Evolutionary conservation across 805 yeast species (phyloP), one percentile per base, ranked within the genome.

Genomic region (Spathaspora hagerdaliae): DNA sequence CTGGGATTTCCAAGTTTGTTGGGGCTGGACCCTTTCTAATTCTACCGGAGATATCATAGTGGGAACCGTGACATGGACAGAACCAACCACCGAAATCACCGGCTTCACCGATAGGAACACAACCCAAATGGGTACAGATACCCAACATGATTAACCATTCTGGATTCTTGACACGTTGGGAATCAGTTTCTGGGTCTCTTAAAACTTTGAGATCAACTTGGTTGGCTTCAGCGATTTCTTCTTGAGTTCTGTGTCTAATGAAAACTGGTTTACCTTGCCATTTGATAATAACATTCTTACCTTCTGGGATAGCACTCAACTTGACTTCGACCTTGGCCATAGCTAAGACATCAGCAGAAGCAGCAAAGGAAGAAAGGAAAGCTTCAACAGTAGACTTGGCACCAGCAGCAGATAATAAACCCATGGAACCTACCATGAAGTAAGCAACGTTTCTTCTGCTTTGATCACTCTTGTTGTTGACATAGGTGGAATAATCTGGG

Each of bases 11-110:
- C 78, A 94, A 82, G 81, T 94, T 94, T 73, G 89, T 82, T 65
- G 99, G 99, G 67, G 99, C 99, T 60, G 99, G 99, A 60, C 99
- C 99, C 78, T 83, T 92, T 84, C 99, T 89, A 69, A 94, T 92
- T 85, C 99, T 92, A 73, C 99, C 99, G 54, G 97, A 91, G 76
- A 95, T 95, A 77, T 94, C 99, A 75, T 94, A 94, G 74, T 95
- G 99, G 67, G 98, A 92, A 82, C 99, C 99, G 81, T 95, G 99
- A 79, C 99, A 94, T 56, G 99, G 99, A 75, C 99, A 94, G 92
- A 94, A 94, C 99, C 99, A 94, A 70, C 99, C 99, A 70, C 97
- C 98, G 61, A 81, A 94, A 74, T 94, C 99, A 76, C 99, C 99
- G 57, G 97, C 85, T 78, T 94, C 98, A 69, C 99, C 99, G 64